phyloP scores from a whole-genome alignment of 441 rosid genomes.

The Biscutella laevigata region DNA sequence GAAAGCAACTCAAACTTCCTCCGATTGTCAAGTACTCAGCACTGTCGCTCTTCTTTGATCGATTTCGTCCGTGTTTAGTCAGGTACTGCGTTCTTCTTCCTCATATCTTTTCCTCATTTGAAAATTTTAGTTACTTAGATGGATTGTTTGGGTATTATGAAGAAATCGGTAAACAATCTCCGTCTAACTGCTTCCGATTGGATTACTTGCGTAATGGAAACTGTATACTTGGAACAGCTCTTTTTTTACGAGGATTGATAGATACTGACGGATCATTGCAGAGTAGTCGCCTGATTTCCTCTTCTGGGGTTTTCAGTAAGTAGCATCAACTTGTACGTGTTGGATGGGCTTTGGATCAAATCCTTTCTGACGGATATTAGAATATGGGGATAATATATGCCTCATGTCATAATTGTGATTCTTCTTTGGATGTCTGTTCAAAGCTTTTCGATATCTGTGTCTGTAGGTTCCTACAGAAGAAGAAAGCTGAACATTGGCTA shows the following conservation, averaged over 20 bases:
- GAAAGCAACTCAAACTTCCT: constrained; percentile 44
- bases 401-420: not conserved
- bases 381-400: not conserved
- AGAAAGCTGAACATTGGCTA: constrained; percentile 46
- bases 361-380: not conserved
- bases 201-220: not conserved
- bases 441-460: not conserved
- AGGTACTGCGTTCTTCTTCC: constrained; percentile 25
- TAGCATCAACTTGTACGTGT: no score
- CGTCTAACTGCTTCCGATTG: not conserved
- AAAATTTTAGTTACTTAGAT: not conserved
- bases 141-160: not conserved
- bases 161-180: not conserved
- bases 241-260: not conserved
- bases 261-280: not conserved
- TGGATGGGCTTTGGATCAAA: not conserved
- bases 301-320: no score
- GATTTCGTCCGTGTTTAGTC: constrained; percentile 41
- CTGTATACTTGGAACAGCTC: not conserved
- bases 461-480: constrained; percentile 30
- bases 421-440: not conserved
- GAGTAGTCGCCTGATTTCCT: no score
- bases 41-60: constrained; percentile 53
- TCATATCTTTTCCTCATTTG: not conserved
- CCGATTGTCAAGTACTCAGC: constrained; percentile 67